Evolutionary conservation across 2,329 filamentous ascomycete species (phyloP).

Genomic region (Dryadomyces sulphureus): DNA sequence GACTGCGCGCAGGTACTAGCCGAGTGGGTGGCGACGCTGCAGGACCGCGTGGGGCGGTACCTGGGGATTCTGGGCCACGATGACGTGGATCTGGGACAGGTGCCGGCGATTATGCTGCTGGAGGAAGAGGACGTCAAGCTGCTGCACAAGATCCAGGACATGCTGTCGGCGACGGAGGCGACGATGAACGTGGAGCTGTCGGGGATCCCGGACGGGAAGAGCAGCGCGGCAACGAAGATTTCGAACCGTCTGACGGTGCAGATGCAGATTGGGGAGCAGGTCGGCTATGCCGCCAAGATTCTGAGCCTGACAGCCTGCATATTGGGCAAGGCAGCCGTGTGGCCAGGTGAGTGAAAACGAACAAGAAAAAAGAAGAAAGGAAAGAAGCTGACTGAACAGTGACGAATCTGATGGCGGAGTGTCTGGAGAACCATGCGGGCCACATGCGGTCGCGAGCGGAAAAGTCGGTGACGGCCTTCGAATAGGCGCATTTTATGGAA

Average conservation of each 20-base stretch:
- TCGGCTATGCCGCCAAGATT: conserved; percentile 73
- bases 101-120: conserved; percentile 77
- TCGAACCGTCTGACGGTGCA: conserved; percentile 32
- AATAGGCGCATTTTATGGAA: background rate
- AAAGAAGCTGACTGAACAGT: conserved; percentile 18
- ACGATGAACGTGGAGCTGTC: conserved; percentile 52
- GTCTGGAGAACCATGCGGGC: conserved; percentile 38
- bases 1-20: conserved; percentile 89
- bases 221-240: conserved; percentile 26
- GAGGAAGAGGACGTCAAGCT: conserved; percentile 86
- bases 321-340: conserved; percentile 78
- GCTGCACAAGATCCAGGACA: conserved; percentile 65
- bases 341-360: conserved; percentile 57
- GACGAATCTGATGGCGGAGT: conserved; percentile 38
- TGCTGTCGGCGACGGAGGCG: conserved; percentile 60
- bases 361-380: background rate
- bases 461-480: conserved; percentile 30
- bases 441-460: conserved; percentile 37
- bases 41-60: conserved; percentile 85
- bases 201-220: conserved; percentile 24
- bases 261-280: conserved; percentile 39
- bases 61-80: conserved; percentile 77
- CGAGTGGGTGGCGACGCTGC: conserved; percentile 86
- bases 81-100: conserved; percentile 60
- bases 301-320: conserved; percentile 73